Evolutionary conservation across 257 asterid genomes (phyloP), one percentile per base, ranked within the genome.

Genomic region (Ilex asprella): DNA sequence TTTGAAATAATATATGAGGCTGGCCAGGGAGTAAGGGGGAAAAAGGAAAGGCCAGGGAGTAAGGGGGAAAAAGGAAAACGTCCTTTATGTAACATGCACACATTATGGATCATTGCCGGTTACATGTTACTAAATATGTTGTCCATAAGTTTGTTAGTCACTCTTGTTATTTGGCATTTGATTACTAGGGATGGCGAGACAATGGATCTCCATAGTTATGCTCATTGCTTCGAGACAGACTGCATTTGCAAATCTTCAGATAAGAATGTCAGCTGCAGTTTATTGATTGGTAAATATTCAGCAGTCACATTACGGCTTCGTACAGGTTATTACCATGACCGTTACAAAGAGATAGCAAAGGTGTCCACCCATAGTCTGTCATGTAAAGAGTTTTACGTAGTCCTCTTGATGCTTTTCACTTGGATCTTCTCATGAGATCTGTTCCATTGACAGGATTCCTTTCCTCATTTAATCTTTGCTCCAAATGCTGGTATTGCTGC

Each of bases 401-500:
- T 54, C 14, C 29, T 7, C 11, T 35, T 53, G 8, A 35, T 57
- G 47, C 43, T 46, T 16, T 43, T 49, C 47, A 16, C 12, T 50
- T 21, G 7, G 67, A 31, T 46, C 69, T 67, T 55, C 66, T 35
- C 35, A 14, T 2, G 10, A 46, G 30, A 47, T 70, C 2, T 56
- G 16, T 63, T 58, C 50, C 31, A 39, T 72, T 32, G 73, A 58
- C 73, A 91, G 96, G 83, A 71, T 61, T 80, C 84, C 31, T 50
- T 53, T 52, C 99, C 99, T 55, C 72, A 78, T 76, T 61, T 92
- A 69, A 65, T 92, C 71, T 54, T 92, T 41, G 95, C 96, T 43
- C 93, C 86, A 52, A 86, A 92, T 81, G 99, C 97, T 58, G 99
- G 99, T 64, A 47, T 92, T 50, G 97, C 96, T 65, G 99, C 97